Evolutionary conservation across 768 basidiomycete species (phyloP).

Genomic region (Leccinum truebloodii): DNA sequence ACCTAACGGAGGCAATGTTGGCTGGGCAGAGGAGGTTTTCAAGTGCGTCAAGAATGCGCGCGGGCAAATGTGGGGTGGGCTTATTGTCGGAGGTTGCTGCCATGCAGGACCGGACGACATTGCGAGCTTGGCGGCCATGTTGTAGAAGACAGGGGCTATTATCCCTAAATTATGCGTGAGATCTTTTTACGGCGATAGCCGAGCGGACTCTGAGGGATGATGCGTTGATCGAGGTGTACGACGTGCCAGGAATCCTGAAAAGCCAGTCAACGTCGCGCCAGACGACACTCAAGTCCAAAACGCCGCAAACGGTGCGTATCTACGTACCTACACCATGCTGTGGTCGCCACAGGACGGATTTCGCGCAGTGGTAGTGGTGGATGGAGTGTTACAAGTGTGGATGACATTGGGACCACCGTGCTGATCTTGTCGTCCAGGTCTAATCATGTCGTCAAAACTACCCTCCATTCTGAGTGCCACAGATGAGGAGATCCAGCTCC

Average conservation of each 20-base stretch:
- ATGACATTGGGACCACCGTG: slow-evolving; percentile 23
- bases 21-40: slow-evolving; percentile 40
- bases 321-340: neutral
- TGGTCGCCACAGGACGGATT: slow-evolving; percentile 8
- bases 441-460: slow-evolving; percentile 80
- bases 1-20: slow-evolving; percentile 57
- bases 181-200: slow-evolving; percentile 21
- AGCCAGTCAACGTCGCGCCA: slow-evolving; percentile 42
- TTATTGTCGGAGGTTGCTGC: slow-evolving; percentile 74
- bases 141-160: slow-evolving; percentile 16
- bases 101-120: slow-evolving; percentile 59
- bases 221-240: slow-evolving; percentile 12
- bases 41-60: slow-evolving; percentile 24
- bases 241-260: slow-evolving; percentile 26
- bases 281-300: slow-evolving; percentile 42
- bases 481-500: slow-evolving; percentile 95
- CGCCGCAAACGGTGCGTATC: slow-evolving; percentile 41
- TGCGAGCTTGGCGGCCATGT: slow-evolving; percentile 8
- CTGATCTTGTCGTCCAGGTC: slow-evolving; percentile 35
- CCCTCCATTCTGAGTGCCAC: slow-evolving; percentile 92
- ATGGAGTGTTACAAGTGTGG: slow-evolving; percentile 38
- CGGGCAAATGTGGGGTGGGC: slow-evolving; percentile 43
- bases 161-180: slow-evolving; percentile 19
- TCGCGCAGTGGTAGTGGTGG: slow-evolving; percentile 23
- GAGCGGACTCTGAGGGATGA: slow-evolving; percentile 18